phyloP scores from a whole-genome alignment of 108 stramenopile species.

The Stephanodiscus minutulus region DNA sequence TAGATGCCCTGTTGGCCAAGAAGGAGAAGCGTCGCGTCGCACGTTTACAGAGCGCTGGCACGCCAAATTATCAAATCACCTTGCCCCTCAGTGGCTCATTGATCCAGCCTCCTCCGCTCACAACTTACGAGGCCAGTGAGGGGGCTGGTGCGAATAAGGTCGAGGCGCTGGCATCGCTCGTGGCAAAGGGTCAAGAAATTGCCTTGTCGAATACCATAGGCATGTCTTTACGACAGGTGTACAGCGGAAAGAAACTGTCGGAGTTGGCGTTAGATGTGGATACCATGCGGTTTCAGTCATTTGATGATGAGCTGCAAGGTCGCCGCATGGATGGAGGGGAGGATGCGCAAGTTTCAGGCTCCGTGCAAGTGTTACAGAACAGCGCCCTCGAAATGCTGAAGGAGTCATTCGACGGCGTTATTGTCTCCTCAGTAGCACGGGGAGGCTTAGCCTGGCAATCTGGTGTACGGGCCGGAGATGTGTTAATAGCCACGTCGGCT shows the following conservation, averaged over 20 bases:
- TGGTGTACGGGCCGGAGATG: constrained; percentile 75
- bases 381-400: constrained; percentile 42
- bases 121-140: background rate
- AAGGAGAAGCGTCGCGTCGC: constrained; percentile 47
- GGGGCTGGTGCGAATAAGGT: background rate
- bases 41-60: constrained; percentile 14
- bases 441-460: constrained; percentile 66
- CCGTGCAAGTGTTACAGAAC: constrained; percentile 45
- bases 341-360: constrained; percentile 11
- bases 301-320: constrained; percentile 51
- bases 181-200: constrained; percentile 48
- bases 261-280: constrained; percentile 64
- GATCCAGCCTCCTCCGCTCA: constrained; percentile 11
- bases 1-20: constrained; percentile 50
- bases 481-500: constrained; percentile 66
- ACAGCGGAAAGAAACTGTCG: constrained; percentile 54
- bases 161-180: constrained; percentile 32
- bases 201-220: constrained; percentile 51
- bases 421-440: constrained; percentile 63
- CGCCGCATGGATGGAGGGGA: constrained; percentile 17
- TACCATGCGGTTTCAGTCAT: constrained; percentile 54
- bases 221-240: constrained; percentile 61
- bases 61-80: constrained; percentile 48
- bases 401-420: constrained; percentile 58
- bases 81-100: constrained; percentile 38